Evolutionary conservation across 805 yeast species (phyloP).

Genomic region (Cyberlindnera petersonii): DNA sequence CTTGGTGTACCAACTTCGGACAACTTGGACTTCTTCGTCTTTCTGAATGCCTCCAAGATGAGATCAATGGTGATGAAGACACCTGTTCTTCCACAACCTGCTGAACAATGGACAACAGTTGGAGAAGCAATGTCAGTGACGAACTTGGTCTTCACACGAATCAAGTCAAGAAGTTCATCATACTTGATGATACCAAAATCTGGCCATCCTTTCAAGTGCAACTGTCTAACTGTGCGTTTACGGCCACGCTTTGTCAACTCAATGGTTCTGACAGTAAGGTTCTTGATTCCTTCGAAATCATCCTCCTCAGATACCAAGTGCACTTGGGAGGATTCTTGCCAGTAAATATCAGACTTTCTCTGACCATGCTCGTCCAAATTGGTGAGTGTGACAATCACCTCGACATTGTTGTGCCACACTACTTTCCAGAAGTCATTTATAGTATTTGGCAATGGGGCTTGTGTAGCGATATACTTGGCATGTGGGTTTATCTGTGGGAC

Average conservation of each 20-base stretch:
- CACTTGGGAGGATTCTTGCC: constrained; percentile 53
- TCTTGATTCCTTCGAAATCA: constrained; percentile 28
- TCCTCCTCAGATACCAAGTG: constrained; percentile 33
- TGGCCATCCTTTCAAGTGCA: constrained; percentile 78
- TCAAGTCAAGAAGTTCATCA: constrained; percentile 29
- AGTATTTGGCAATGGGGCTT: constrained; percentile 80
- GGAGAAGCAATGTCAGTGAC: constrained; percentile 36
- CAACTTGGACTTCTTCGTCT: not conserved
- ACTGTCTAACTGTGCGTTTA: constrained; percentile 53
- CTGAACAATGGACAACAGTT: constrained; percentile 85
- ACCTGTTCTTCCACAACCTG: constrained; percentile 97
- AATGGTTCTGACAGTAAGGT: constrained; percentile 31
- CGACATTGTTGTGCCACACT: constrained; percentile 56
- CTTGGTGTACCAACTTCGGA: not conserved
- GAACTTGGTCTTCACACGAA: constrained; percentile 30
- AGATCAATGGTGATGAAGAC: constrained; percentile 70
- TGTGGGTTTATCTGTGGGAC: constrained; percentile 32
- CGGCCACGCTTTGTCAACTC: constrained; percentile 22
- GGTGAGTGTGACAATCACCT: constrained; percentile 74
- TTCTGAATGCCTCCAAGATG: constrained; percentile 19
- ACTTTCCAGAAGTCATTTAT: constrained; percentile 89
- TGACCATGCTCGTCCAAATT: constrained; percentile 69
- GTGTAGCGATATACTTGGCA: constrained; percentile 71
- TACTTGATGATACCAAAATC: constrained; percentile 68
- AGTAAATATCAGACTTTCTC: constrained; percentile 79